phyloP scores from a whole-genome alignment of 352 stramenopile species.

The Pythium scleroteichum region DNA sequence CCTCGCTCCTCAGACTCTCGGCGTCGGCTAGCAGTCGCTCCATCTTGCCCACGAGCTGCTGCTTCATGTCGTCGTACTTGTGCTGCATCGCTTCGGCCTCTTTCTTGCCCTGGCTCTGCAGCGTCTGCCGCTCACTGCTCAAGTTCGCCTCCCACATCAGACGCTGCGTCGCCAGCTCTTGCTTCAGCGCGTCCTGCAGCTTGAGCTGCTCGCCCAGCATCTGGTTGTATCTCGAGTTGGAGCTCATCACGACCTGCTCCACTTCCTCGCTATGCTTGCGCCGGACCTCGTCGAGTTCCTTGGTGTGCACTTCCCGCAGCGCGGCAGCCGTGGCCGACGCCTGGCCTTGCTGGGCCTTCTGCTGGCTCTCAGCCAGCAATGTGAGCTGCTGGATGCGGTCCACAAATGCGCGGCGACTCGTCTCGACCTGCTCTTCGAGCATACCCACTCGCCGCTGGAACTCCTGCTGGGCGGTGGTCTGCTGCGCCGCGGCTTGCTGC shows the following conservation, averaged over 20 bases:
- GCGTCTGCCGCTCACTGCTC: conserved; percentile 24
- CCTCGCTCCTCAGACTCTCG: conserved; percentile 42
- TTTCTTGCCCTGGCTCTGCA: conserved; percentile 23
- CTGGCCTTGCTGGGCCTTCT: conserved; percentile 27
- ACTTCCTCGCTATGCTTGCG: conserved; percentile 59
- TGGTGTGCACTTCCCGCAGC: conserved; percentile 18
- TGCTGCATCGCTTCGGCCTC: conserved; percentile 31
- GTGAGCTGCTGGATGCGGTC: conserved; percentile 44
- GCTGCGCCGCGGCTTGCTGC: conserved; percentile 21
- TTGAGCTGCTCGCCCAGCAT: conserved; percentile 77
- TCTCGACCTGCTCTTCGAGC: conserved; percentile 45
- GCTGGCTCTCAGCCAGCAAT: conserved; percentile 30
- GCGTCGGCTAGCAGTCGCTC: conserved; percentile 54
- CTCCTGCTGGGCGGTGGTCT: conserved; percentile 21
- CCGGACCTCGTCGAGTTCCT: conserved; percentile 32
- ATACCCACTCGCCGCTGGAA: conserved; percentile 49
- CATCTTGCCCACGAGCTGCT: conserved; percentile 62
- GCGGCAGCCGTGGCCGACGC: conserved; percentile 12
- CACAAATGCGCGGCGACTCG: conserved; percentile 41
- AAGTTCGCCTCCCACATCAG: conserved; percentile 21
- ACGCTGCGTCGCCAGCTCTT: conserved; percentile 15
- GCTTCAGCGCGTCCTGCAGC: conserved; percentile 48
- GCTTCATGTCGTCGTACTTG: conserved; percentile 47
- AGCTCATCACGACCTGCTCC: conserved; percentile 60
- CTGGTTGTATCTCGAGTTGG: conserved; percentile 69